A percentile compares a stretch with the other conserved stretches of the same genome.
These are phyloP conservation scores for Colletotrichum sp. DNA, from an alignment of 2,329 filamentous ascomycete species.

Conservation along the genomic window DNA sequence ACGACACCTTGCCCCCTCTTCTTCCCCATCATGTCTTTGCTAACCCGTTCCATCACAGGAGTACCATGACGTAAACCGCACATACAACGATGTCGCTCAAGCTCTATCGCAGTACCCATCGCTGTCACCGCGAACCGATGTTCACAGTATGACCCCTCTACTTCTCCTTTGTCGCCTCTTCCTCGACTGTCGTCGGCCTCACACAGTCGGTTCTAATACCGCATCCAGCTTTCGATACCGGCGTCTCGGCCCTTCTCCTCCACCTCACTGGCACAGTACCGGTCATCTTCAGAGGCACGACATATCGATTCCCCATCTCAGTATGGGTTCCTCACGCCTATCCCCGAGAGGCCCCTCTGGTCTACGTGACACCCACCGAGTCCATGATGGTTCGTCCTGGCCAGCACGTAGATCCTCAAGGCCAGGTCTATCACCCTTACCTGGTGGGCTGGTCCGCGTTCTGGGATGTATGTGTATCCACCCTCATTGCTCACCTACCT, in stretches of 20 bases:
- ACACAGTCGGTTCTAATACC: slow-evolving; percentile 24
- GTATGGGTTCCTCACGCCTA: slow-evolving; percentile 95
- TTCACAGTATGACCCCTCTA: slow-evolving; percentile 74
- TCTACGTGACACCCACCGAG: slow-evolving; percentile 86
- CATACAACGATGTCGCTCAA: slow-evolving; percentile 89
- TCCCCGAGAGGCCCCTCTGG: slow-evolving; percentile 81
- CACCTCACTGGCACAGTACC: slow-evolving; percentile 87
- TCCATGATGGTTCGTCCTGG: slow-evolving; percentile 90
- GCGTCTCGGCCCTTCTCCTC: slow-evolving; percentile 82
- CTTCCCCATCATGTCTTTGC: neutral
- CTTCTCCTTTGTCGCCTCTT: neutral
- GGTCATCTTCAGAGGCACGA: slow-evolving; percentile 86
- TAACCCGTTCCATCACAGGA: slow-evolving; percentile 60
- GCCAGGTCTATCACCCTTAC: slow-evolving; percentile 94
- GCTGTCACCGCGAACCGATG: slow-evolving; percentile 85
- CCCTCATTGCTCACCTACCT: neutral
- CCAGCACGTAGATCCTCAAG: slow-evolving; percentile 93
- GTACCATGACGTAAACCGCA: slow-evolving; percentile 90
- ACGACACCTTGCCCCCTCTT: slow-evolving; percentile 19
- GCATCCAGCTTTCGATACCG: slow-evolving; percentile 80
- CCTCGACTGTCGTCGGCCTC: neutral
- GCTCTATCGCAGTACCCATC: slow-evolving; percentile 80
- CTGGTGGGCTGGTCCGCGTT: slow-evolving; percentile 86
- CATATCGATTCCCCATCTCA: slow-evolving; percentile 89
- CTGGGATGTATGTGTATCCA: slow-evolving; percentile 75